Evolutionary conservation across 805 yeast species (phyloP).

Genomic region (Saccharomyces kudriavzevii): DNA sequence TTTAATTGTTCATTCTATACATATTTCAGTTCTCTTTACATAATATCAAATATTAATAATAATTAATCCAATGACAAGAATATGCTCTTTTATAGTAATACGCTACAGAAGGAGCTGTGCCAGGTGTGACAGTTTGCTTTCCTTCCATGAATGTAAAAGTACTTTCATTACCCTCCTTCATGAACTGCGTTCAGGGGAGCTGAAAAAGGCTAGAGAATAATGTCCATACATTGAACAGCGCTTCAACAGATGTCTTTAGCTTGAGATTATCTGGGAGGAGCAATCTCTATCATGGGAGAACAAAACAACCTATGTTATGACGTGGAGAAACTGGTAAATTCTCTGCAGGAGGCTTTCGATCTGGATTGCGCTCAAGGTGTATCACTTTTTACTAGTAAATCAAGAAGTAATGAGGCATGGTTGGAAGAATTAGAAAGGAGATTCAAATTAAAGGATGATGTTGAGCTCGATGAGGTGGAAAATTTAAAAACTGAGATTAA

Average conservation of each 20-base stretch:
- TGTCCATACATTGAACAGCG: background rate
- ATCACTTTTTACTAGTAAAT: constrained; percentile 18
- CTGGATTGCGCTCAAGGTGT: constrained; percentile 23
- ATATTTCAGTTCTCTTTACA: background rate
- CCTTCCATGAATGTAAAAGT: too few relatives aligned
- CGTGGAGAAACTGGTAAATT: constrained; percentile 16
- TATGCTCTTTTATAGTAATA: background rate
- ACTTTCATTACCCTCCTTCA: background rate
- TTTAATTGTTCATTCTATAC: background rate
- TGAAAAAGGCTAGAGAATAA: background rate
- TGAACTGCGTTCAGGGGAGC: too few relatives aligned
- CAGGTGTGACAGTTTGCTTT: too few relatives aligned
- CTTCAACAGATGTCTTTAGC: background rate
- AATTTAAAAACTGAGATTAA: constrained; percentile 14
- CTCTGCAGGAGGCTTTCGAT: constrained; percentile 22
- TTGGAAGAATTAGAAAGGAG: constrained; percentile 14
- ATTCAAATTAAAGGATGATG: constrained; percentile 20
- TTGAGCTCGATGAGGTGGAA: constrained; percentile 26
- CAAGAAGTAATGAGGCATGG: constrained; percentile 17
- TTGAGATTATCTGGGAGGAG: background rate
- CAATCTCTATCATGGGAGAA: background rate
- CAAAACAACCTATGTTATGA: constrained; percentile 3
- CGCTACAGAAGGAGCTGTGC: too few relatives aligned
- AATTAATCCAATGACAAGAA: background rate
- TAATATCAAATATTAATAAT: background rate